Percentiles rank a stretch among this genome's conserved stretches.
phyloP scores from a whole-genome alignment of 345 rosid genomes.

The Populus alba region DNA sequence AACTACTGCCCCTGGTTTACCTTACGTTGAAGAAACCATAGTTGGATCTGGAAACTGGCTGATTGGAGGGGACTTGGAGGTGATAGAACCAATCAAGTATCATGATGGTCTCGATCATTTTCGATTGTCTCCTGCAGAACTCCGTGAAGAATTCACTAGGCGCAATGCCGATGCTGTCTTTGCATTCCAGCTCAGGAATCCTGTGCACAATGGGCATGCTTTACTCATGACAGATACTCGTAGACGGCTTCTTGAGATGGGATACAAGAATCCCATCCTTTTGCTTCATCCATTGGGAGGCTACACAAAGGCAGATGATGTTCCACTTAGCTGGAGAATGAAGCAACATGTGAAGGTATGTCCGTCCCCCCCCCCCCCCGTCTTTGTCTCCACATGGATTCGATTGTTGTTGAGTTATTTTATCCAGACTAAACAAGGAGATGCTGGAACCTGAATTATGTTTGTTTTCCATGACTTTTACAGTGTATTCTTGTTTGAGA shows the following conservation, averaged over 20 bases:
- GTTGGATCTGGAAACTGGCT: conserved; percentile 82
- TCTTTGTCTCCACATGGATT: background rate
- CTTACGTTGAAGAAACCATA: conserved; percentile 78
- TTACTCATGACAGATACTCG: conserved; percentile 95
- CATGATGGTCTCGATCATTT: conserved; percentile 85
- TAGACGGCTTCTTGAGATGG: conserved; percentile 88
- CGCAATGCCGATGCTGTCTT: conserved; percentile 96
- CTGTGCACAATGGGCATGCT: conserved; percentile 98
- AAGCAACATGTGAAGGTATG: conserved; percentile 91
- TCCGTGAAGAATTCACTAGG: conserved; percentile 69
- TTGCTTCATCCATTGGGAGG: conserved; percentile 97
- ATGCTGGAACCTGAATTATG: background rate
- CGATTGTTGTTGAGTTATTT: background rate
- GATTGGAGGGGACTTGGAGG: conserved; percentile 93
- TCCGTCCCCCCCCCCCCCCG: background rate
- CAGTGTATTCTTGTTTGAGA: background rate
- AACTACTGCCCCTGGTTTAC: conserved; percentile 86
- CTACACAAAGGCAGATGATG: conserved; percentile 96
- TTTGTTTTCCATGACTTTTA: background rate
- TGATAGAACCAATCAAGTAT: conserved; percentile 81
- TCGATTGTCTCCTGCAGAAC: conserved; percentile 81
- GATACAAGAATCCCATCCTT: conserved; percentile 88
- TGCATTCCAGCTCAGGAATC: conserved; percentile 98
- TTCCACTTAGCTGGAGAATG: conserved; percentile 97
- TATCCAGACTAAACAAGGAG: background rate